phyloP scores from a whole-genome alignment of 805 yeast genomes.

The Dipodascopsis uninucleata region DNA sequence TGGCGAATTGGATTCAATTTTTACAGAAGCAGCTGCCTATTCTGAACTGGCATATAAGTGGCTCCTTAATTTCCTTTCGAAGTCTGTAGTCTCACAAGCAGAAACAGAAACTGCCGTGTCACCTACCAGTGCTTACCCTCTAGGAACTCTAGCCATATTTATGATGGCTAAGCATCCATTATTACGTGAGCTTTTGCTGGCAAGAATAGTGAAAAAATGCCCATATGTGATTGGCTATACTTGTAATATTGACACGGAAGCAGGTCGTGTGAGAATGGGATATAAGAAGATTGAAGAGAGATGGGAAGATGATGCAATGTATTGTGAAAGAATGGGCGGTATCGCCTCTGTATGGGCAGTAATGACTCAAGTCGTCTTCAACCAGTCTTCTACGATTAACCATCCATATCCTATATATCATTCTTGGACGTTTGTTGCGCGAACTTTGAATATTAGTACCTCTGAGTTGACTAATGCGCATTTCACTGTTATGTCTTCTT shows the following conservation, averaged over 20 bases:
- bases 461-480: constrained; percentile 61
- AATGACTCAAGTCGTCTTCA: constrained; percentile 52
- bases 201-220: constrained; percentile 87
- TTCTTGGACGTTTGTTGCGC: constrained; percentile 70
- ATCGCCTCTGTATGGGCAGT: constrained; percentile 77
- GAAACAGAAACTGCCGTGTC: constrained; percentile 85
- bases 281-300: constrained; percentile 58
- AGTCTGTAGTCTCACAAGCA: constrained; percentile 83
- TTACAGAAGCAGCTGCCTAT: constrained; percentile 40
- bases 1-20: constrained; percentile 48
- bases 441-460: constrained; percentile 58
- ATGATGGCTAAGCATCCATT: constrained; percentile 52
- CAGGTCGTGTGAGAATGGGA: constrained; percentile 82
- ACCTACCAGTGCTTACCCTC: constrained; percentile 72
- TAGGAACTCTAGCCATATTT: constrained; percentile 61
- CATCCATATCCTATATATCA: constrained; percentile 57
- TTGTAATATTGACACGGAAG: constrained; percentile 71
- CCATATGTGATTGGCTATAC: constrained; percentile 82
- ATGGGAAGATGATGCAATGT: constrained; percentile 56
- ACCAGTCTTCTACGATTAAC: constrained; percentile 16
- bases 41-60: constrained; percentile 57
- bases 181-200: constrained; percentile 56
- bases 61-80: constrained; percentile 78
- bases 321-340: constrained; percentile 84
- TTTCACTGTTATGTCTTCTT: constrained; percentile 64